These are phyloP conservation scores for Ambrosia artemisiifolia DNA, from an alignment of 129 eudicot species.

Conservation along the genomic window DNA sequence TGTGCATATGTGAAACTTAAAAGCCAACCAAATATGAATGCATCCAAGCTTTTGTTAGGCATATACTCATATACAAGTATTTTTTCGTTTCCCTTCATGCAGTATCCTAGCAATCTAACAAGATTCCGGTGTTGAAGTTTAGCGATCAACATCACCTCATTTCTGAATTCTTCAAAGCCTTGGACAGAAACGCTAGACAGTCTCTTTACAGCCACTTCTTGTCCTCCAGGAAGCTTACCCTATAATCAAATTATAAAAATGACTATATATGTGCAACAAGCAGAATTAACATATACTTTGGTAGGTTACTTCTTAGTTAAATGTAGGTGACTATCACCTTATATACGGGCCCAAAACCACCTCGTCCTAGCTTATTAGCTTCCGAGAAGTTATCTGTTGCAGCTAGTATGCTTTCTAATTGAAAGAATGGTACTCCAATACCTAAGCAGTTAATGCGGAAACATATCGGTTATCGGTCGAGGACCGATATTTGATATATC, in stretches of 20 bases:
- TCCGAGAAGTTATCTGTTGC: constrained; percentile 45
- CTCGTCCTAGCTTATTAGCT: constrained; percentile 46
- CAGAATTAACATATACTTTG: background rate
- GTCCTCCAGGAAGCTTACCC: constrained; percentile 40
- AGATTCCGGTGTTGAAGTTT: constrained; percentile 57
- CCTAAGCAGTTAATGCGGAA: no score
- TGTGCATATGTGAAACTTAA: background rate
- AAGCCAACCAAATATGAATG: background rate
- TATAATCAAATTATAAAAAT: constrained; percentile 7
- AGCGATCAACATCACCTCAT: constrained; percentile 42
- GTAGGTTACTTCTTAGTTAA: background rate
- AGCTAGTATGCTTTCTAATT: constrained; percentile 29
- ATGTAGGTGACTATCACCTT: constrained; percentile 23
- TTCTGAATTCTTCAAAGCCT: constrained; percentile 43
- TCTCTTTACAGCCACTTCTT: constrained; percentile 47
- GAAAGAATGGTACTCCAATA: constrained; percentile 38
- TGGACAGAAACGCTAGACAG: constrained; percentile 38
- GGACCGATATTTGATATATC: no score
- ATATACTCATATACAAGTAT: constrained; percentile 46
- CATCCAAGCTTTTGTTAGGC: background rate
- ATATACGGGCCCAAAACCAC: constrained; percentile 53
- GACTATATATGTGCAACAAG: background rate
- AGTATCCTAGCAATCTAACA: constrained; percentile 50
- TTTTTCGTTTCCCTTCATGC: constrained; percentile 42
- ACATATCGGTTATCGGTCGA: no score